Base-by-base conservation (phyloP, 2,329 filamentous ascomycete genomes). In the Trichophaea hybrida region DNA sequence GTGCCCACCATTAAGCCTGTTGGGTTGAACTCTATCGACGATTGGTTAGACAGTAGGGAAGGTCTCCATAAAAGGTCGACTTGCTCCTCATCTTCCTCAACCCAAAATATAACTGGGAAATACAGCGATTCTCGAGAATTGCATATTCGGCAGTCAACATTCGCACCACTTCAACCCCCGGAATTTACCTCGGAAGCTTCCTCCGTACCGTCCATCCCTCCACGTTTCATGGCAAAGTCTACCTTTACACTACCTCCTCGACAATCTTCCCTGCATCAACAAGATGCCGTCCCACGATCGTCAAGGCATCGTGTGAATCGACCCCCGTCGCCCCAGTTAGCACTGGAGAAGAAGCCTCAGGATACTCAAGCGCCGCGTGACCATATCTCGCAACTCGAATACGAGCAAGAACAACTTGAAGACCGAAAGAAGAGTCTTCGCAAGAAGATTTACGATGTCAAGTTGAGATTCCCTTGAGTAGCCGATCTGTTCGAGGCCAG, bases 351-450 rank as follows among this genome's bases (percentile, higher is more conserved):
- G 37, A 59, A 46, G 34, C 40, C 55, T 6, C 6, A 13, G 10
- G 46, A 62, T 3, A 59, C 60, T 34, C 55, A 61, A 32, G 48
- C 60, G 31, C 67, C 65, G 2, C 64, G 61, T 35, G 65, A 63
- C 17, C 65, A 68, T 48, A 65, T 69, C 32, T 62, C 61, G 44
- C 65, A 66, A 51, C 59, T 69, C 13, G 67, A 69, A 53, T 61
- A 65, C 7, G 63, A 68, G 40, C 65, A 66, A 12, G 63, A 66
- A 24, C 56, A 65, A 15, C 61, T 68, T 15, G 61, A 60, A 49
- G 48, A 56, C 3, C 53, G 57, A 24, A 64, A 62, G 38, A 56
- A 51, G 2, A 55, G 46, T 13, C 59, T 64, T 10, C 64, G 60
- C 46, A 57, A 60, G 33, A 62, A 66, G 49, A 67, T 68, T 15